These are phyloP conservation scores for Sclerotinia trifoliorum DNA, from an alignment of 2,329 filamentous ascomycete species.

Conservation along the genomic window DNA sequence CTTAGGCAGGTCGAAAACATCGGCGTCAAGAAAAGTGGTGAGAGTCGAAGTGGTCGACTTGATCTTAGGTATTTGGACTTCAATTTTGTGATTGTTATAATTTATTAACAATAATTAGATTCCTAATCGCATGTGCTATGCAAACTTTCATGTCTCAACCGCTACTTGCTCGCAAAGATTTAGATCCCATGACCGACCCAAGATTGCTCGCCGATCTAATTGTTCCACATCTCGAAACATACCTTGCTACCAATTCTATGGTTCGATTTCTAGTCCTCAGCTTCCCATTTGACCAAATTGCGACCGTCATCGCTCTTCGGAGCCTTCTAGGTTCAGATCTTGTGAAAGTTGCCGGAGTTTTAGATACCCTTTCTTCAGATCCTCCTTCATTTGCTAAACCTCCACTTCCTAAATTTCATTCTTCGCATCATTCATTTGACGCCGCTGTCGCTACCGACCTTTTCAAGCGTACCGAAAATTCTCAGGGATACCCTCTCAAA, in stretches of 20 bases:
- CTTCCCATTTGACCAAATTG: slow-evolving; percentile 56
- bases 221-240: slow-evolving; percentile 60
- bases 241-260: slow-evolving; percentile 52
- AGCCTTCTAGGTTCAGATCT: slow-evolving; percentile 55
- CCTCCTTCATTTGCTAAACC: slow-evolving; percentile 30
- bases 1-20: slow-evolving; percentile 55
- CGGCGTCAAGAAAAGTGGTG: slow-evolving; percentile 50
- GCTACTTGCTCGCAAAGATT: slow-evolving; percentile 49
- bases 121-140: slow-evolving; percentile 60
- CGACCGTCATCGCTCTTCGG: slow-evolving; percentile 57
- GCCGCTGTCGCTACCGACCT: slow-evolving; percentile 19
- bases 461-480: not conserved
- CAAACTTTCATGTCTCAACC: slow-evolving; percentile 54
- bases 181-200: slow-evolving; percentile 54
- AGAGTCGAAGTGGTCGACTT: slow-evolving; percentile 54
- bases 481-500: slow-evolving; percentile 8
- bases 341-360: slow-evolving; percentile 58
- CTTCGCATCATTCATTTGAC: slow-evolving; percentile 26
- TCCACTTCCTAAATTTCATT: slow-evolving; percentile 24
- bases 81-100: slow-evolving; percentile 13
- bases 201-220: slow-evolving; percentile 57
- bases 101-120: slow-evolving; percentile 43
- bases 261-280: slow-evolving; percentile 59
- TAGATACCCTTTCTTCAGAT: slow-evolving; percentile 40
- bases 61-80: slow-evolving; percentile 52